Evolutionary conservation across 345 rosid species (phyloP).

Genomic region (Acer yangbiense): DNA sequence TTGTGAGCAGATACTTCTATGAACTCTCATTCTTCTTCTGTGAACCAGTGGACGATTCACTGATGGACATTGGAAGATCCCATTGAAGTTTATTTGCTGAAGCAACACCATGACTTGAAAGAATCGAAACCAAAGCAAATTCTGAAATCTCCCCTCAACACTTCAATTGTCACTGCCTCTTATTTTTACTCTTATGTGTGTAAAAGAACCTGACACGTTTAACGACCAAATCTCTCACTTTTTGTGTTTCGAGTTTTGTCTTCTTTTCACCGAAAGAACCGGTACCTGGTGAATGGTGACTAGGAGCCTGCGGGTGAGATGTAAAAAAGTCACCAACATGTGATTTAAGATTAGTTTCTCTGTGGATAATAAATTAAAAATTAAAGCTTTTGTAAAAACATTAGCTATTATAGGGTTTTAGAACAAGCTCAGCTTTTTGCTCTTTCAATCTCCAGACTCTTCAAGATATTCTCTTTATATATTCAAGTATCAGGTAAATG

Average conservation of each 20-base stretch:
- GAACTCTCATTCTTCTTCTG: slow-evolving; percentile 32
- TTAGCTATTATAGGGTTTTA: slow-evolving; percentile 31
- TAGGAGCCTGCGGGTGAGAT: slow-evolving; percentile 19
- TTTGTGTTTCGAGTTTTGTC: background rate
- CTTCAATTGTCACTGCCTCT: background rate
- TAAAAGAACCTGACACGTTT: slow-evolving; percentile 52
- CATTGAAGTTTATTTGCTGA: slow-evolving; percentile 47
- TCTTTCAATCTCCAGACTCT: slow-evolving; percentile 9
- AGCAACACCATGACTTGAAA: slow-evolving; percentile 41
- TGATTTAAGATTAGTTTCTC: background rate
- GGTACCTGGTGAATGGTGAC: slow-evolving; percentile 28
- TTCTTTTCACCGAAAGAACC: slow-evolving; percentile 27
- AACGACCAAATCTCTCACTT: background rate
- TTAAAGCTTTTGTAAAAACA: slow-evolving; percentile 18
- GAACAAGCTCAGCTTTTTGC: background rate
- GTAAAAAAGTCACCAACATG: slow-evolving; percentile 13
- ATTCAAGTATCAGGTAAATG: slow-evolving; percentile 9
- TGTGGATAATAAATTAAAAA: slow-evolving; percentile 7
- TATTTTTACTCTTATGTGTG: slow-evolving; percentile 27
- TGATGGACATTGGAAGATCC: slow-evolving; percentile 26
- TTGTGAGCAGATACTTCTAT: slow-evolving; percentile 37
- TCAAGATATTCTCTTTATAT: background rate
- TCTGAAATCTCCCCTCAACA: background rate
- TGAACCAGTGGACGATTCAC: slow-evolving; percentile 20
- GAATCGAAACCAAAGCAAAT: background rate